These are phyloP conservation scores for Emergomyces orientalis DNA, from an alignment of 2,329 filamentous ascomycete species.

Conservation along the genomic window DNA sequence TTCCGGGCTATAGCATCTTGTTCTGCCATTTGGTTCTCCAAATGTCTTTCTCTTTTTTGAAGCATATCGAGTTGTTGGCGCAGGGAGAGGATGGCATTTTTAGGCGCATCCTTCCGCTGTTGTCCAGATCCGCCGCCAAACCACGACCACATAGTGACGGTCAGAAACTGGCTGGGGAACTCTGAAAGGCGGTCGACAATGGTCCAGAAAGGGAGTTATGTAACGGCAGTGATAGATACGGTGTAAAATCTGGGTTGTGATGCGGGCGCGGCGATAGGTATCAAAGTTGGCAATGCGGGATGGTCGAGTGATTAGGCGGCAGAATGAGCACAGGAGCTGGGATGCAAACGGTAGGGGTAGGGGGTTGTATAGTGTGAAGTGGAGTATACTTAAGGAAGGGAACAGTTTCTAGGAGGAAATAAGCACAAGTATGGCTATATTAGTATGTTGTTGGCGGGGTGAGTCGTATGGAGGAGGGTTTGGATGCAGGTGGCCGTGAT, in stretches of 20 bases:
- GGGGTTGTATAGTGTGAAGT: background rate
- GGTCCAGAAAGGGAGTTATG: conserved; percentile 1
- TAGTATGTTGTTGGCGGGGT: background rate
- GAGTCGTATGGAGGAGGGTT: background rate
- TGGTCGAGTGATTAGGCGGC: background rate
- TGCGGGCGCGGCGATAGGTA: background rate
- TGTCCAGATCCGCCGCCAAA: conserved; percentile 76
- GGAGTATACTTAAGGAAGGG: background rate
- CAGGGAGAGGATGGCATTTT: conserved; percentile 88
- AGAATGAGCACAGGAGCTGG: background rate
- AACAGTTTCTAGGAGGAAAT: background rate
- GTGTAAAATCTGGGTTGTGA: background rate
- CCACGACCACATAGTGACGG: conserved; percentile 64
- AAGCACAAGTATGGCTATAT: background rate
- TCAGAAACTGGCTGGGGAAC: background rate
- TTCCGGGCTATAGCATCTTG: conserved; percentile 84
- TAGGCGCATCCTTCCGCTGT: conserved; percentile 86
- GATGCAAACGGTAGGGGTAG: background rate
- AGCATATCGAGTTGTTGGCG: conserved; percentile 92
- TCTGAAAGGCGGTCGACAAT: conserved; percentile 6
- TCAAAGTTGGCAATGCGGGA: conserved; percentile 2
- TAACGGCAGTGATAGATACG: conserved; percentile 8
- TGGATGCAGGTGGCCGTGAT: background rate
- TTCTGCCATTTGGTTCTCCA: conserved; percentile 86
- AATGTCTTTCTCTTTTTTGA: conserved; percentile 86